These are phyloP conservation scores for Ceratobasidium sp. DNA, from an alignment of 1,284 basidiomycete genomes.

Conservation along the genomic window DNA sequence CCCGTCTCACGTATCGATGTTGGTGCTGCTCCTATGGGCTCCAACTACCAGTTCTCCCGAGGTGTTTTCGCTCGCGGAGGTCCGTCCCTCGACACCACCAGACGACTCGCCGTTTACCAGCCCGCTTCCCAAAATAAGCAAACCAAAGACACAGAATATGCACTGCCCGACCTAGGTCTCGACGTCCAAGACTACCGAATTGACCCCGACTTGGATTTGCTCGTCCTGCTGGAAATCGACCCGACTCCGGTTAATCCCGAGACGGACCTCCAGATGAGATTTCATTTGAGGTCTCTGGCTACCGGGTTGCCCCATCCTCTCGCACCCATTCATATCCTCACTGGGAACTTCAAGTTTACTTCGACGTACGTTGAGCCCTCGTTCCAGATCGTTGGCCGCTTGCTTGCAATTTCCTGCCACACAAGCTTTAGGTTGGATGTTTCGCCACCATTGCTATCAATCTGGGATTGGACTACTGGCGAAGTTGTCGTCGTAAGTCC, in stretches of 20 bases:
- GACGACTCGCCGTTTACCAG: not conserved
- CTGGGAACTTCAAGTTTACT: not conserved
- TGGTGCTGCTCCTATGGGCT: not conserved
- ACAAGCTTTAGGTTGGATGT: not conserved
- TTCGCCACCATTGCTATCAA: not conserved
- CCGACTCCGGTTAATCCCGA: not conserved
- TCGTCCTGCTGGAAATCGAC: slow-evolving; percentile 15
- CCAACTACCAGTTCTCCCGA: slow-evolving; percentile 16
- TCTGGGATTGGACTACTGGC: slow-evolving; percentile 32
- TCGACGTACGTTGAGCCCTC: not conserved
- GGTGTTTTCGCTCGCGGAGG: slow-evolving; percentile 10
- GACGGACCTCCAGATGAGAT: slow-evolving; percentile 2
- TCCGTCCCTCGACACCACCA: not conserved
- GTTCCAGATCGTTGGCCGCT: slow-evolving; percentile 26
- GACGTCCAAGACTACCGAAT: slow-evolving; percentile 5
- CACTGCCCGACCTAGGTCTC: not conserved
- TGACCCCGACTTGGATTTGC: slow-evolving; percentile 29
- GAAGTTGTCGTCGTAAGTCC: slow-evolving; percentile 2
- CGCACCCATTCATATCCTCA: slow-evolving; percentile 6
- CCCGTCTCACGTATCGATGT: not conserved
- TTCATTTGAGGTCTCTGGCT: slow-evolving; percentile 22
- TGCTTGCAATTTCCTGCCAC: not conserved
- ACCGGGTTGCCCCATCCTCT: slow-evolving; percentile 17
- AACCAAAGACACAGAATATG: not conserved
- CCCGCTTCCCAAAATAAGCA: slow-evolving; percentile 15